Percentiles rank a stretch among this genome's conserved stretches.
Evolutionary conservation across 1,139 yeast genomes (phyloP).

Genomic region (Candida freyschussii): DNA sequence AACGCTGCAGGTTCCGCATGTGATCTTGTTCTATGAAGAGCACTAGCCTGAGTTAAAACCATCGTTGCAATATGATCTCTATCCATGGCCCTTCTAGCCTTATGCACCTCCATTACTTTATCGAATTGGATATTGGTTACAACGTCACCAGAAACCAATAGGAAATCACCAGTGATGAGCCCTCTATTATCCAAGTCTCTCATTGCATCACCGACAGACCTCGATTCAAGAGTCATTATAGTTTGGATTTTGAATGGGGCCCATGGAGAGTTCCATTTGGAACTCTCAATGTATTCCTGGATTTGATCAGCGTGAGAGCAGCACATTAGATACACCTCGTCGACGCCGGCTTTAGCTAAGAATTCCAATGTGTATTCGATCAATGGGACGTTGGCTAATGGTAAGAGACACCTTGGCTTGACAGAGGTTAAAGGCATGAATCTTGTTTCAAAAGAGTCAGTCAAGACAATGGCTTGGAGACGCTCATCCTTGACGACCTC

Average conservation of each 20-base stretch:
- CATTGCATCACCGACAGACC: slow-evolving; percentile 96
- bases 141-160: slow-evolving; percentile 89
- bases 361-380: slow-evolving; percentile 94
- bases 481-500: slow-evolving; percentile 65
- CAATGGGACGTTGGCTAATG: slow-evolving; percentile 88
- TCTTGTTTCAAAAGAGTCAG: slow-evolving; percentile 88
- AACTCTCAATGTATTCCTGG: slow-evolving; percentile 71
- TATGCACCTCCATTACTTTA: slow-evolving; percentile 69
- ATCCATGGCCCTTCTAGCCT: slow-evolving; percentile 63
- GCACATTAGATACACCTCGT: slow-evolving; percentile 86
- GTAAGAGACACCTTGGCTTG: slow-evolving; percentile 83
- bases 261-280: slow-evolving; percentile 71
- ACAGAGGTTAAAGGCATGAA: slow-evolving; percentile 88
- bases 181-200: slow-evolving; percentile 92
- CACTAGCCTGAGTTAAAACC: slow-evolving; percentile 83
- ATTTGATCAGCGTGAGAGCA: slow-evolving; percentile 87
- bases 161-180: slow-evolving; percentile 80
- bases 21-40: slow-evolving; percentile 79
- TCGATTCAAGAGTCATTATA: slow-evolving; percentile 78
- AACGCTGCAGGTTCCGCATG: slow-evolving; percentile 81
- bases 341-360: slow-evolving; percentile 83
- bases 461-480: slow-evolving; percentile 88
- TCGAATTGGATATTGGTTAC: slow-evolving; percentile 83
- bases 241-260: slow-evolving; percentile 79
- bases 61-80: slow-evolving; percentile 90